Conservation (phyloP, 495 filamentous ascomycete species). For the Diplogelasinospora grovesii region DNA sequence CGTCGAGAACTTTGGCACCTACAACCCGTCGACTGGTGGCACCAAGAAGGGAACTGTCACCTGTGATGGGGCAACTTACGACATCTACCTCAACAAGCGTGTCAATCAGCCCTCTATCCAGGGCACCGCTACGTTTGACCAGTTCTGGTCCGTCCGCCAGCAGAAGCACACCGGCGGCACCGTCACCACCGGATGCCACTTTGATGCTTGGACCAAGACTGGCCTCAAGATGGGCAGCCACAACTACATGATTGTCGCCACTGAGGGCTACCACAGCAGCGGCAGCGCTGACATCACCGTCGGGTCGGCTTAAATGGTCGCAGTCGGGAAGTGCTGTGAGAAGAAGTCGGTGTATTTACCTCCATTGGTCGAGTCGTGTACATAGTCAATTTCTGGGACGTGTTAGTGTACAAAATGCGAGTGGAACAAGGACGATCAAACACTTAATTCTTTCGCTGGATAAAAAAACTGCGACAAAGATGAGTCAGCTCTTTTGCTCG, state of each 20-base stretch:
- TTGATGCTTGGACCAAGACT: background rate
- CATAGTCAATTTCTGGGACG: no score
- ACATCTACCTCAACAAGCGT: slow-evolving; percentile 53
- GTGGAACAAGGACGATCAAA: no score
- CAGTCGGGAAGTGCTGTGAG: no score
- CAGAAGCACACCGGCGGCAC: slow-evolving; percentile 41
- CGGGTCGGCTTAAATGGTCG: no score
- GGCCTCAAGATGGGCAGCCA: background rate
- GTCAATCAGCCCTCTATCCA: slow-evolving; percentile 51
- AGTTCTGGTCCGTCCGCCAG: slow-evolving; percentile 50
- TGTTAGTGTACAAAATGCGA: no score
- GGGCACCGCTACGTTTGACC: slow-evolving; percentile 48
- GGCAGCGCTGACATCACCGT: background rate
- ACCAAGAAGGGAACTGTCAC: slow-evolving; percentile 47
- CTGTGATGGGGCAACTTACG: slow-evolving; percentile 55
- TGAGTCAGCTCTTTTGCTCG: no score
- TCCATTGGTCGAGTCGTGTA: no score
- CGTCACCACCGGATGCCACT: background rate
- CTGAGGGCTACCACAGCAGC: slow-evolving; percentile 1
- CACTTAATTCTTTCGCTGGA: no score
- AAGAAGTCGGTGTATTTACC: no score
- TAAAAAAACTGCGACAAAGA: no score
- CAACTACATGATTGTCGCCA: slow-evolving; percentile 1
- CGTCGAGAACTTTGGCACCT: slow-evolving; percentile 46
- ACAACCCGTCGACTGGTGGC: slow-evolving; percentile 43